These are phyloP conservation scores for Obelidium mucronatum DNA, from an alignment of 192 early-diverging fungal genomes.

Conservation along the genomic window DNA sequence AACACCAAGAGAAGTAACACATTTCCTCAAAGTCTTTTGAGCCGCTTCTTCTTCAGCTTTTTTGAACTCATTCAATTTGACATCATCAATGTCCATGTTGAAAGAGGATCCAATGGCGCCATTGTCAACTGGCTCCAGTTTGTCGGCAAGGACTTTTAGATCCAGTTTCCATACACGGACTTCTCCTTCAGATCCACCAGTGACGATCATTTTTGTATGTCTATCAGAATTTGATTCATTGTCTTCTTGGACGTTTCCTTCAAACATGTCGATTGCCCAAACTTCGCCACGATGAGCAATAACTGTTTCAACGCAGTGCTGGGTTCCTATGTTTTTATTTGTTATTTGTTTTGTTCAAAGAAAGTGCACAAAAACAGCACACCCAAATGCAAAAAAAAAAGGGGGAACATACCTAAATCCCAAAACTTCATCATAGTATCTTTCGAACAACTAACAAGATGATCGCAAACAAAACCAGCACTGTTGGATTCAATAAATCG, in stretches of 20 bases:
- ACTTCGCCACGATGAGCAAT: conserved; percentile 93
- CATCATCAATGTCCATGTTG: conserved; percentile 24
- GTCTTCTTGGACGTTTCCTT: not conserved
- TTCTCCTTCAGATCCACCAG: conserved; percentile 84
- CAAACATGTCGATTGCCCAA: conserved; percentile 85
- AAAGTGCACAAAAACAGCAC: not conserved
- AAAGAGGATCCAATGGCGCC: conserved; percentile 47
- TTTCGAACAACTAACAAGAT: conserved; percentile 90
- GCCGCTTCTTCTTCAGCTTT: conserved; percentile 19
- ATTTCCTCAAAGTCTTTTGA: conserved; percentile 58
- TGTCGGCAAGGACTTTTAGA: conserved; percentile 60
- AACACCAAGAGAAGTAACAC: conserved; percentile 76
- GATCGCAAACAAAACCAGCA: conserved; percentile 44
- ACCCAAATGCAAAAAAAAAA: not conserved
- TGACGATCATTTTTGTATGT: conserved; percentile 39
- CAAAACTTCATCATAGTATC: conserved; percentile 96
- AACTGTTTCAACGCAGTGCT: conserved; percentile 94
- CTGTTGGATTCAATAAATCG: conserved; percentile 65
- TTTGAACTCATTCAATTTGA: conserved; percentile 14
- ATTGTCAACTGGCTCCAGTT: conserved; percentile 54
- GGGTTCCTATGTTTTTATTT: conserved; percentile 57
- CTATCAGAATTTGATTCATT: not conserved
- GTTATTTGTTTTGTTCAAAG: not conserved
- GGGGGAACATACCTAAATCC: conserved; percentile 78
- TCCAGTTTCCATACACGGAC: conserved; percentile 91